These are phyloP conservation scores for Arabidopsis hybrid DNA, from an alignment of 441 rosid genomes.

Conservation along the genomic window DNA sequence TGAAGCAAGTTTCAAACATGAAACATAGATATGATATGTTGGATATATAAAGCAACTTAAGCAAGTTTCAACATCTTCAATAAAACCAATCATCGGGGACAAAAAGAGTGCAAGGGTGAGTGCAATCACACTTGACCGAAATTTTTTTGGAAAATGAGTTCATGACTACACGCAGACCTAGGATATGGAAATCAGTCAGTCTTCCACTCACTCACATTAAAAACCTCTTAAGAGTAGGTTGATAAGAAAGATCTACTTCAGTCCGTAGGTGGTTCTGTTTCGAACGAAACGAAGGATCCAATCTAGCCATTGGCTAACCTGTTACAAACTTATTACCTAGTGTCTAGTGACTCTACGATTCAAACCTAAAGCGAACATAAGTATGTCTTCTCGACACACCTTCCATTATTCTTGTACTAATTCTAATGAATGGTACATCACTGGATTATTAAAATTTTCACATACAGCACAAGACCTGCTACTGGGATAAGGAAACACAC, in stretches of 20 bases:
- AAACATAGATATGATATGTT: neutral
- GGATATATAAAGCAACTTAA: neutral
- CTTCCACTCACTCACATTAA: neutral
- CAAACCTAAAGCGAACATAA: neutral
- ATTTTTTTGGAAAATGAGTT: neutral
- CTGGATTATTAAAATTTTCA: neutral
- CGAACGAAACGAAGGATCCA: neutral
- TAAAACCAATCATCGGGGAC: conserved; percentile 7
- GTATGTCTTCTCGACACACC: neutral
- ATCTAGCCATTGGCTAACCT: neutral
- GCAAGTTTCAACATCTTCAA: conserved; percentile 9
- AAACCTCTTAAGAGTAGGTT: neutral
- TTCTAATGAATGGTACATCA: neutral
- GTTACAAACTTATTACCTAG: neutral
- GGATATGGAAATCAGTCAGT: neutral
- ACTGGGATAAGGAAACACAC: conserved; percentile 48
- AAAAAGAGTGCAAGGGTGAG: neutral
- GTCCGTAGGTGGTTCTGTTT: neutral
- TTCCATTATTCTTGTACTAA: neutral
- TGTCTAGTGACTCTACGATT: neutral
- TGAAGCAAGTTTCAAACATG: conserved; percentile 5
- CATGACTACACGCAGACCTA: neutral
- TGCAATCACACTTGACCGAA: neutral
- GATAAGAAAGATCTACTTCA: neutral
- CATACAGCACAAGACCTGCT: neutral